Evolutionary conservation across 2,329 filamentous ascomycete species (phyloP), one percentile per base, ranked within the genome.

Genomic region (Aureobasidium zeae): DNA sequence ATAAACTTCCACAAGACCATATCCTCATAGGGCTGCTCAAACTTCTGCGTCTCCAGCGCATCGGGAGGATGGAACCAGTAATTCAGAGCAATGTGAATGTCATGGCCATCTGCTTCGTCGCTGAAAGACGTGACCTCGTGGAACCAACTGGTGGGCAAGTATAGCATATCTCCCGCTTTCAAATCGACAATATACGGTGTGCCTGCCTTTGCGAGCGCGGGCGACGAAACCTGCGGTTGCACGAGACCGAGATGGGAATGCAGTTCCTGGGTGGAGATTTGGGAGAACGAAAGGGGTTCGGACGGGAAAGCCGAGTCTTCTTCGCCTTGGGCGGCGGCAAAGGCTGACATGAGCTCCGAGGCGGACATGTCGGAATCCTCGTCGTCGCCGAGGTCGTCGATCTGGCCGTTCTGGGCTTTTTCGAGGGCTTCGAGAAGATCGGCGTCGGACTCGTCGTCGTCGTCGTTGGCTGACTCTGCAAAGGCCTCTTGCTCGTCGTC

Each of bases 51-150:
- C 8, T 3, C 12, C n/a, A n/a, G n/a, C 15, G 30, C 21, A 34
- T 45, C 34, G 8, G 43, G 43, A 38, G 43, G 43, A 26, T 45
- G 43, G 15, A 45, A 45, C 43, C 43, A 45, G 21, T 45, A 45
- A 7, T 45, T 45, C 2, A 45, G n/a, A 7, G 43, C 43, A 17
- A 45, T 38, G 21, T 45, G 43, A 8, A 45, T 16, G 5, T 34
- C 24, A n/a, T n/a, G n/a, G 15, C 37, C 34, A 5, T 32, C 43
- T 1, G 12, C 9, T 9, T 22, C 31, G 7, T 45, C 33, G 5
- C 28, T 33, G 5, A 45, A 45, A 1, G 26, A 32, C 1, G 43
- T 45, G 1, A 45, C 43, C 15, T 45, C 43, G 15, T 45, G 43
- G 17, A 36, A 45, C 43, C 43, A 45, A 11, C 13, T 21, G 3